phyloP scores from a whole-genome alignment of 306 rosid genomes.

The Begonia peltatifolia region DNA sequence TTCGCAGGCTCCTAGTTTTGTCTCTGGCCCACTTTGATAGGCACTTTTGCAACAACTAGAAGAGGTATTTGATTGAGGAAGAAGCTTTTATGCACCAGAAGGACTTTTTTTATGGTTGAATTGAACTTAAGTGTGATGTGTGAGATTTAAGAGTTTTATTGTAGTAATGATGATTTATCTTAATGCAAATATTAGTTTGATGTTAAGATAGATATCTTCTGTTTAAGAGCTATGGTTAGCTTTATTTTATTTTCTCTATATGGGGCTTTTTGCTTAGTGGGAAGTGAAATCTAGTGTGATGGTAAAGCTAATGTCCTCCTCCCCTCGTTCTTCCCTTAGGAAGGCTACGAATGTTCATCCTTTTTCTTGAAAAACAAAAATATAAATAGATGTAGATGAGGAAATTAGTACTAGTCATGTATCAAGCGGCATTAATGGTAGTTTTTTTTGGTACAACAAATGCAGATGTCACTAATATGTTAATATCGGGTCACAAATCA shows the following conservation, averaged over 20 bases:
- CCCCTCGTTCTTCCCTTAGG: too few relatives aligned
- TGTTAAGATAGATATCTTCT: conserved; percentile 7
- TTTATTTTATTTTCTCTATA: background rate
- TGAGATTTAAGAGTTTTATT: conserved; percentile 9
- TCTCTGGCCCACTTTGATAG: conserved; percentile 18
- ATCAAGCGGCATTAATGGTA: background rate
- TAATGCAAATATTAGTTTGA: conserved; percentile 1
- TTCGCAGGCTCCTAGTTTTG: conserved; percentile 32
- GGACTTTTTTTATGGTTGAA: conserved; percentile 14
- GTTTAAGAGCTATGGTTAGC: conserved; percentile 1
- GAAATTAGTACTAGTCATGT: too few relatives aligned
- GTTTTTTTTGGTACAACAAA: background rate
- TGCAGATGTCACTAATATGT: background rate
- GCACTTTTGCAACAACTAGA: conserved; percentile 24
- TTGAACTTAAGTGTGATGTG: conserved; percentile 7
- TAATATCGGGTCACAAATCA: background rate
- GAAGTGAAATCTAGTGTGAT: too few relatives aligned
- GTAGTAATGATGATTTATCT: conserved; percentile 2
- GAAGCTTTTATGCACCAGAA: conserved; percentile 22
- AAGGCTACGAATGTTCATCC: too few relatives aligned
- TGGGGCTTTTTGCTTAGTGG: background rate
- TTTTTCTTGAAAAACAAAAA: too few relatives aligned
- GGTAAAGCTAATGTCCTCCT: too few relatives aligned
- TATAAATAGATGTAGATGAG: too few relatives aligned
- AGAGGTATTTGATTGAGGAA: conserved; percentile 14